phyloP scores from a whole-genome alignment of 2,329 filamentous ascomycete species.

The Alternaria ventricosa region DNA sequence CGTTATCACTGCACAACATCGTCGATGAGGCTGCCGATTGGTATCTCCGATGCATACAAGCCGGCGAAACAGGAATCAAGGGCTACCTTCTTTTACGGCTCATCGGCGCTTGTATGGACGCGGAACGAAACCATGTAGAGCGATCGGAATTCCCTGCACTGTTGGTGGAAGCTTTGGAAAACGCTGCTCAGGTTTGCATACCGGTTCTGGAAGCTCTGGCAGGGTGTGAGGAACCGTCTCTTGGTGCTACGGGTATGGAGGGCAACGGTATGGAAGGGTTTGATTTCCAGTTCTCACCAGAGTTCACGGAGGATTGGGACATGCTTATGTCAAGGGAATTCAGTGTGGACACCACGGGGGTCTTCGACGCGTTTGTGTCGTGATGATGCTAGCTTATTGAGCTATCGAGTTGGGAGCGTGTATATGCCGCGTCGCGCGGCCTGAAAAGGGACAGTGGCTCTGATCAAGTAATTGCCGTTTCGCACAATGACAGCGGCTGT shows the following conservation, averaged over 20 bases:
- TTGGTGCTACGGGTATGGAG: neutral
- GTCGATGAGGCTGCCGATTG: conserved; percentile 29
- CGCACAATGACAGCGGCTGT: conserved; percentile 11
- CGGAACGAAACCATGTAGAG: conserved; percentile 15
- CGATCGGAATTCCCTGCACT: conserved; percentile 18
- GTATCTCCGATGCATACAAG: conserved; percentile 28
- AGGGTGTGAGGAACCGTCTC: neutral
- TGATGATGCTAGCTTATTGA: neutral
- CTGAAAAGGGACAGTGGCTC: neutral
- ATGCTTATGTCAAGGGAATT: conserved; percentile 24
- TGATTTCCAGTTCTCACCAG: conserved; percentile 15
- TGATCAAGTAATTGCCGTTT: neutral
- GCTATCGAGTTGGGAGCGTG: neutral
- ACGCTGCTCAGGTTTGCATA: conserved; percentile 22
- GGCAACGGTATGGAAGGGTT: neutral
- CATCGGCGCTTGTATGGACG: conserved; percentile 30
- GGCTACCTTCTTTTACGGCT: conserved; percentile 33
- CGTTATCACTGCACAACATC: conserved; percentile 23
- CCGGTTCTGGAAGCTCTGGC: conserved; percentile 28
- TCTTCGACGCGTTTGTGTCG: conserved; percentile 7
- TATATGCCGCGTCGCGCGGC: neutral
- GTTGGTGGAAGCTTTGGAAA: conserved; percentile 24
- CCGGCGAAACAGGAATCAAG: conserved; percentile 41
- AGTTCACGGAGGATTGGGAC: conserved; percentile 27
- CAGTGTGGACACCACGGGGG: conserved; percentile 7